Percentiles rank a stretch among this genome's conserved stretches.
Conservation (phyloP, 139 green algal genomes). For the Coelastrella sp. region DNA sequence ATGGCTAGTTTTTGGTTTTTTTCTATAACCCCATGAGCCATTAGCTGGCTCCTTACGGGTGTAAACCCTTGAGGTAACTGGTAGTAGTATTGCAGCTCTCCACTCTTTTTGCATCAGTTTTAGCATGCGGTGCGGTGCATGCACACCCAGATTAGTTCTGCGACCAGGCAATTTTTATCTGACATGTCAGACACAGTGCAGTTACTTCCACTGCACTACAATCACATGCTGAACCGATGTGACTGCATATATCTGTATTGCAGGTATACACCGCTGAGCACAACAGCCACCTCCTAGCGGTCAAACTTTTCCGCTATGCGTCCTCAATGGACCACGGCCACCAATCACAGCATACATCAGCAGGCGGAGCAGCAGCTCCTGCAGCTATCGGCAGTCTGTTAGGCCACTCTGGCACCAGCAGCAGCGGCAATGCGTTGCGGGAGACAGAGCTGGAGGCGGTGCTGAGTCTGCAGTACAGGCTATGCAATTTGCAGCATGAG, state of each 20-base stretch:
- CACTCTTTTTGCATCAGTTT: background rate
- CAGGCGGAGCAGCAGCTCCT: background rate
- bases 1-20: too few relatives aligned
- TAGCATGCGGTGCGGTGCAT: too few relatives aligned
- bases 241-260: too few relatives aligned
- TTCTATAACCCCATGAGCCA: too few relatives aligned
- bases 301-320: slow-evolving; percentile 31
- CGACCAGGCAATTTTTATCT: too few relatives aligned
- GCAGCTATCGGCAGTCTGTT: background rate
- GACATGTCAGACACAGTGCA: too few relatives aligned
- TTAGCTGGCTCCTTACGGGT: too few relatives aligned
- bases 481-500: slow-evolving; percentile 38
- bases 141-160: too few relatives aligned
- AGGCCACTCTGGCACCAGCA: background rate
- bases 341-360: background rate
- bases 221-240: too few relatives aligned
- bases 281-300: background rate
- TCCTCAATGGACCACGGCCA: slow-evolving; percentile 5
- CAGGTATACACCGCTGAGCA: slow-evolving; percentile 40
- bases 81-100: background rate
- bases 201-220: too few relatives aligned
- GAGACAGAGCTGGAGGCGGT: slow-evolving; percentile 34
- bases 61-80: too few relatives aligned
- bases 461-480: slow-evolving; percentile 46
- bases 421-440: slow-evolving; percentile 6